phyloP scores from a whole-genome alignment of 495 filamentous ascomycete genomes.

The Collariella sp. region DNA sequence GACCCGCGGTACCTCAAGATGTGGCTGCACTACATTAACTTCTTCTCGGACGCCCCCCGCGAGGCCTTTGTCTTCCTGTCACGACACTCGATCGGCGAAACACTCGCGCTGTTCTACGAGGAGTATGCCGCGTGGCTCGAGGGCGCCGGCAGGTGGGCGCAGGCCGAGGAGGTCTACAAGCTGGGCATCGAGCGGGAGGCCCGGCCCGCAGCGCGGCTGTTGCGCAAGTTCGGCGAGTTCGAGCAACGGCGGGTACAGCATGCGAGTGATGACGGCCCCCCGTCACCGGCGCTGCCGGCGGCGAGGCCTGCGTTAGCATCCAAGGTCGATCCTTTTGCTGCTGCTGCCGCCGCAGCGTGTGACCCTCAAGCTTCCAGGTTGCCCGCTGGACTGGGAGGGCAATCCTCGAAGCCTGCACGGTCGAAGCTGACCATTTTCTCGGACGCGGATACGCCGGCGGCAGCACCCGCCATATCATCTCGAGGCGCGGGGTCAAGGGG shows the following conservation, averaged over 20 bases:
- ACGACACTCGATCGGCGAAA: slow-evolving; percentile 78
- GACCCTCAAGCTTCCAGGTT: slow-evolving; percentile 62
- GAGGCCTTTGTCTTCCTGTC: slow-evolving; percentile 89
- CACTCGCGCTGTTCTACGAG: slow-evolving; percentile 90
- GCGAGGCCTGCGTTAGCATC: slow-evolving; percentile 77
- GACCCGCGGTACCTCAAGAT: slow-evolving; percentile 87
- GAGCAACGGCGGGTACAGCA: slow-evolving; percentile 61
- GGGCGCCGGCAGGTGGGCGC: slow-evolving; percentile 71
- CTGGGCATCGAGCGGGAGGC: slow-evolving; percentile 84
- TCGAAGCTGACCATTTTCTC: slow-evolving; percentile 92
- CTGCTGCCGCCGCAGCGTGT: slow-evolving; percentile 29
- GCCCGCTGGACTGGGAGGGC: slow-evolving; percentile 31
- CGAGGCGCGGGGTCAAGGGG: slow-evolving; percentile 51
- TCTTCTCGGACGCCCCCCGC: slow-evolving; percentile 85
- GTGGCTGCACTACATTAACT: slow-evolving; percentile 87
- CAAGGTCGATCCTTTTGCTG: slow-evolving; percentile 73
- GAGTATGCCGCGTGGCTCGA: slow-evolving; percentile 94
- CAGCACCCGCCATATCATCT: slow-evolving; percentile 40
- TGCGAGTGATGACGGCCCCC: slow-evolving; percentile 53
- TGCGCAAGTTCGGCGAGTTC: slow-evolving; percentile 87
- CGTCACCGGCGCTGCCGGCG: slow-evolving; percentile 75
- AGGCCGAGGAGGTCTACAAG: slow-evolving; percentile 88
- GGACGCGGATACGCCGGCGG: slow-evolving; percentile 51
- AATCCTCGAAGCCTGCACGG: slow-evolving; percentile 51
- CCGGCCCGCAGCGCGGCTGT: slow-evolving; percentile 66